Evolutionary conservation across 2,329 filamentous ascomycete species (phyloP), one percentile per base, ranked within the genome.

Genomic region (Pyrenophora graminea): DNA sequence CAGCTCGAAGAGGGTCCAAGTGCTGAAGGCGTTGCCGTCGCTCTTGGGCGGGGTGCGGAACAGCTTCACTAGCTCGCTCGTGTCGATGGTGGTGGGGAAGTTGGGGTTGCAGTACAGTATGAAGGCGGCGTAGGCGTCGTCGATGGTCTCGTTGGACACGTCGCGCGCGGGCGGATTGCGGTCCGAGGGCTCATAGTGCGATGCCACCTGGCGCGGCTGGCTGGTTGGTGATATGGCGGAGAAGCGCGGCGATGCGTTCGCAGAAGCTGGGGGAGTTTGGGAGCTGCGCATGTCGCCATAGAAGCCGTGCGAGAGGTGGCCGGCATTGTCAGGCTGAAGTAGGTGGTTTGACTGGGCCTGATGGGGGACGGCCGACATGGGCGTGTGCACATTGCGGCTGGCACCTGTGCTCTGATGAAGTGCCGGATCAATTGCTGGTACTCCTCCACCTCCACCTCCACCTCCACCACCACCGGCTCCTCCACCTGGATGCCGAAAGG

Each of bases 81-180:
- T 88, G 73, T 95, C 88, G 37, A 83, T 83, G 13, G 85, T 81
- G n/a, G 80, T 70, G 2, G 88, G 80, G 42, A 96, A 86, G 37
- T 84, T 86, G 4, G 92, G 92, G 71, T 97, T 97, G 79, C 92
- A 96, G 73, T 91, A 90, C 50, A 97, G 80, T 63, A 97, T 89
- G 71, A 97, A 97, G 60, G 79, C 74, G 53, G 92, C 86, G 70
- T 92, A 97, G 43, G 90, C 87, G 69, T 93, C 85, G 66, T 92
- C 89, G 58, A 97, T 86, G 10, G 82, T 88, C 2, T 83, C 82
- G 62, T 85, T 82, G 3, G 83, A 86, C 25, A 96, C 85, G 54
- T 85, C 77, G 56, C 82, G 84, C 48, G 85, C 79, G 6, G 92
- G 92, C 40, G 93, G 74, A 17, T 74, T 59, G 44, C 82, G 79